Base-by-base conservation (phyloP, 2,329 filamentous ascomycete species). In the Pseudogymnoascus sp. region DNA sequence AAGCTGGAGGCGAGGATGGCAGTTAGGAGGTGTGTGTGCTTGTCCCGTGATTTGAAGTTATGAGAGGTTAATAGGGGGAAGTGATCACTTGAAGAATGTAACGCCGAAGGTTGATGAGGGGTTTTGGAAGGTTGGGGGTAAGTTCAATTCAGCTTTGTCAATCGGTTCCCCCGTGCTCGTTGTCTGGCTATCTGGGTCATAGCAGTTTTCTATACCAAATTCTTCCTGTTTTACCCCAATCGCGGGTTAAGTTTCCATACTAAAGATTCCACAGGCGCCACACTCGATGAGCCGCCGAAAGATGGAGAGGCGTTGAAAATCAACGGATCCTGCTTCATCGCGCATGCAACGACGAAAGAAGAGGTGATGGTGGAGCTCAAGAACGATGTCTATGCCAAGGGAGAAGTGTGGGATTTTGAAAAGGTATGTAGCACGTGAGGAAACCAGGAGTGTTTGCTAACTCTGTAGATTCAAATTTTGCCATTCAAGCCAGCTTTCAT, bases 371-470 rank as follows among this genome's bases (percentile, higher is more conserved):
- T 88, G 68, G 71, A 82, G 60, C 73, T 96, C 55, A 83, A 82
- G 73, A 80, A 83, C 58, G 92, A 96, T 76, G 78, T 92, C 8
- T 96, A 96, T 75, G 79, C 81, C 8, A 80, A 76, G 64, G 80
- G 75, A 45, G 90, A 86, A 0, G 91, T 95, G 7, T 96, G 92
- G 92, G 90, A 96, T 78, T 72, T 89, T 63, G 82, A 86, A 36
- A 89, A 89, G 69, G 84, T 84, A 62, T 61, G 68, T 64, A 23
- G 58, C 33, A 60, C 19, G 12, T 39, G 19, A 25, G 33, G 14
- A 11, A 33, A 4, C 6, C 19, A 25, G 22, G 33, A 5, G n/a
- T 9, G n/a, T 9, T 25, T 42, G 39, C 33, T 61, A 2, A 60
- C 30, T 39, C 19, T n/a, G 23, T 30, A 63, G 62, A 33, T 63